phyloP scores from a whole-genome alignment of 305 asterid genomes.

The Fraxinus sp. region DNA sequence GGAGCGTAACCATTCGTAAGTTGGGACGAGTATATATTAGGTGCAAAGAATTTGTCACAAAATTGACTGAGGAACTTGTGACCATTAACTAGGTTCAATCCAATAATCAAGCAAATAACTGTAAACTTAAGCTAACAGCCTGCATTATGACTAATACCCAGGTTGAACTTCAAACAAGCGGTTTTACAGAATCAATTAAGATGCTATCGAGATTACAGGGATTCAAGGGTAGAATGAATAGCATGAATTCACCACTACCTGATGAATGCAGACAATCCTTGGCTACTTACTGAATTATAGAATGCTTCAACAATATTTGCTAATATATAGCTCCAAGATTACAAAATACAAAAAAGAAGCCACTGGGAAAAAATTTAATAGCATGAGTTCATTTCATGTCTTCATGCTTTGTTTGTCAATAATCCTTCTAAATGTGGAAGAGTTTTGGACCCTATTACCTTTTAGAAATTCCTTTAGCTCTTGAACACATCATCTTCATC shows the following conservation, averaged over 20 bases:
- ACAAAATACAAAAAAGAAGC: not conserved
- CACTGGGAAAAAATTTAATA: not conserved
- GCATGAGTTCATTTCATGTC: not conserved
- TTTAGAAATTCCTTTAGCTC: not conserved
- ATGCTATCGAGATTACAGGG: not conserved
- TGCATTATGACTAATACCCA: not conserved
- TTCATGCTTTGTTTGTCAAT: not conserved
- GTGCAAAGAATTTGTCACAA: not conserved
- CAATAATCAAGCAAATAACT: not conserved
- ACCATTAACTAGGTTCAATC: not conserved
- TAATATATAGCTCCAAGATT: not conserved
- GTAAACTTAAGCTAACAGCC: not conserved
- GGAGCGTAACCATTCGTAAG: not conserved
- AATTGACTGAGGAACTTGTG: not conserved
- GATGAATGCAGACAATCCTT: not conserved
- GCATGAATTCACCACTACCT: not conserved
- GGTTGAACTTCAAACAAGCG: not conserved
- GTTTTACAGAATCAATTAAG: not conserved
- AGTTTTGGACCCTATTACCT: not conserved
- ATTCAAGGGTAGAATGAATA: not conserved
- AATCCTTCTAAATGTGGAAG: not conserved
- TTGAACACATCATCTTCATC: not conserved
- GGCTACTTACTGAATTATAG: not conserved
- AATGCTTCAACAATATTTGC: not conserved
- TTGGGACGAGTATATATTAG: not conserved